Percentiles rank a stretch among this genome's conserved stretches.
phyloP scores from a whole-genome alignment of 352 stramenopile genomes.

The Phytophthora pisi region DNA sequence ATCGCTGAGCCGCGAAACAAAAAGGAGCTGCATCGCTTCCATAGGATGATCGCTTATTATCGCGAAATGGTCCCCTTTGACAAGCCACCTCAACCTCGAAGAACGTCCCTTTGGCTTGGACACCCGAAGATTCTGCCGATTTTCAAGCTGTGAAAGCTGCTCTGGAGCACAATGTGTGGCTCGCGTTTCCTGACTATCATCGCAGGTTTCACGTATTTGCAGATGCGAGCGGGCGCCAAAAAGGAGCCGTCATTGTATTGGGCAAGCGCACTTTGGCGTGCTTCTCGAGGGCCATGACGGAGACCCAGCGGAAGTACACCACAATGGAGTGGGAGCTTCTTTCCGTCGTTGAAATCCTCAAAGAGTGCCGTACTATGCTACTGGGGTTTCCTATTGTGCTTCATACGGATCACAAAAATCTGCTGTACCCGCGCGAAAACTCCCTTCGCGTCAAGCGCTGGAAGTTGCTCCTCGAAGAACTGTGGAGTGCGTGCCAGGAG shows the following conservation, averaged over 20 bases:
- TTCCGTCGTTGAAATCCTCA: conserved; percentile 4
- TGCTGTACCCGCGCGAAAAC: conserved; percentile 5
- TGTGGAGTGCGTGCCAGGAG: neutral
- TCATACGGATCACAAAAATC: conserved; percentile 16
- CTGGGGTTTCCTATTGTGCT: conserved; percentile 8
- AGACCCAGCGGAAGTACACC: neutral
- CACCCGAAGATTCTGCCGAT: neutral
- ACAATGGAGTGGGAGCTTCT: conserved; percentile 12
- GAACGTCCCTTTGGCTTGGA: neutral
- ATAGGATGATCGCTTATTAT: conserved; percentile 2
- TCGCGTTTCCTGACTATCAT: neutral
- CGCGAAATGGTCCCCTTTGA: neutral
- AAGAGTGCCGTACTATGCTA: conserved; percentile 17
- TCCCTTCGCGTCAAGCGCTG: conserved; percentile 6
- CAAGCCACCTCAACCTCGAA: neutral
- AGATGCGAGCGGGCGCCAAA: conserved; percentile 1
- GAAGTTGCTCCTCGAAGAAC: conserved; percentile 6
- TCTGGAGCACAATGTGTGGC: neutral
- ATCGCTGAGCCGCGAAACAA: neutral
- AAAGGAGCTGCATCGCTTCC: conserved; percentile 2
- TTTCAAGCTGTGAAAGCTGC: conserved; percentile 5
- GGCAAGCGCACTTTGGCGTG: conserved; percentile 12
- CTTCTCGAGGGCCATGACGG: conserved; percentile 3
- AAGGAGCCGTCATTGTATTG: conserved; percentile 2
- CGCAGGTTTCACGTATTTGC: conserved; percentile 4